A percentile compares a stretch with the other conserved stretches of the same genome.
These are phyloP conservation scores for Trichosanthes truncata DNA, from an alignment of 306 rosid species.

Conservation along the genomic window DNA sequence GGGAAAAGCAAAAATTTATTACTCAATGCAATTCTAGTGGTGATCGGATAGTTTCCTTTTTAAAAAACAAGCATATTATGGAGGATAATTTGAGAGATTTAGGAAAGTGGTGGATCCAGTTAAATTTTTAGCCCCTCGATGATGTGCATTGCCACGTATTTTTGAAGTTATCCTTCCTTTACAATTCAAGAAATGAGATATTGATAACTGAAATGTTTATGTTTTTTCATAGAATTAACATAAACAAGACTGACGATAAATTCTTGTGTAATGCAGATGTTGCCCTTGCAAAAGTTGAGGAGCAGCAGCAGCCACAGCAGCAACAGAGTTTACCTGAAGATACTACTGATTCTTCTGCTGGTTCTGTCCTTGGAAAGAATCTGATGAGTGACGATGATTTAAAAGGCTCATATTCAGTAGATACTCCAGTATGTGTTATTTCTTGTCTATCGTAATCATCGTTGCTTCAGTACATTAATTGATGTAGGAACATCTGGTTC, in stretches of 20 bases:
- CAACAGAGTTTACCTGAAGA: slow-evolving; percentile 63
- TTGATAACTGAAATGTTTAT: not conserved
- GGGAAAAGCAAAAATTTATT: not conserved
- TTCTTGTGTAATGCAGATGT: slow-evolving; percentile 45
- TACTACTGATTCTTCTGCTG: slow-evolving; percentile 40
- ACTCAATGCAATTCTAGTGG: not conserved
- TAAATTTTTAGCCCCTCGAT: not conserved
- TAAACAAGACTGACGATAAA: not conserved
- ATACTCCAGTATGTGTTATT: slow-evolving; percentile 50
- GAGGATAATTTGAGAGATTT: not conserved
- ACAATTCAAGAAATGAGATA: not conserved
- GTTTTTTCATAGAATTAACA: not conserved
- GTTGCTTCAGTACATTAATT: not conserved
- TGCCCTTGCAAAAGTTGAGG: slow-evolving; percentile 53
- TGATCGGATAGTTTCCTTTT: not conserved
- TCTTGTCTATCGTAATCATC: not conserved
- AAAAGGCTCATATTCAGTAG: slow-evolving; percentile 50
- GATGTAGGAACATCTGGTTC: too few relatives aligned
- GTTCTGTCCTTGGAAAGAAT: slow-evolving; percentile 63
- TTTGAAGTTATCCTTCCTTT: not conserved
- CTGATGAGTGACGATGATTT: slow-evolving; percentile 72
- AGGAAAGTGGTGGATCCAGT: not conserved
- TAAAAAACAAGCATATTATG: not conserved
- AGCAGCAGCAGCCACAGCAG: slow-evolving; percentile 68
- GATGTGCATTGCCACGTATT: not conserved